Conservation (phyloP, 23 red algal species). For the Gracilaria domingensis region DNA sequence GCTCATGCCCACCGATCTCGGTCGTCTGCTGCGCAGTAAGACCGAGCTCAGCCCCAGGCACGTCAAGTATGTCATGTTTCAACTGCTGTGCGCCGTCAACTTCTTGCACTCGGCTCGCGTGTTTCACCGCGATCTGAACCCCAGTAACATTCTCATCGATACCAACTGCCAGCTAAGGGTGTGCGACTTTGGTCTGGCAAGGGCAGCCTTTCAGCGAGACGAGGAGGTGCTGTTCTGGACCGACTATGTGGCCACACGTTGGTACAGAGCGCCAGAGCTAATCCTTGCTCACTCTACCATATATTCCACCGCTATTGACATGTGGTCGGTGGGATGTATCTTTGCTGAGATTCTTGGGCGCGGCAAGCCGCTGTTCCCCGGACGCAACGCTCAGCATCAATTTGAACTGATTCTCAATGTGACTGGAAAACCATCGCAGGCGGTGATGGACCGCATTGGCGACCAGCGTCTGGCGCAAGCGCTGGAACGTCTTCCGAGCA, state of each 20-base stretch:
- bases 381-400: constrained; percentile 84
- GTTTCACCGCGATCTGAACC: constrained; percentile 96
- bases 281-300: constrained; percentile 76
- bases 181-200: constrained; percentile 96
- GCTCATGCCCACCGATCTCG: constrained; percentile 96
- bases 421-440: constrained; percentile 78
- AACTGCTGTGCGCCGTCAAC: constrained; percentile 89
- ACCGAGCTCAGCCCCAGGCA: constrained; percentile 81
- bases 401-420: constrained; percentile 91
- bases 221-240: constrained; percentile 89
- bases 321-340: constrained; percentile 95
- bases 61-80: constrained; percentile 91
- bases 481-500: constrained; percentile 65
- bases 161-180: constrained; percentile 87
- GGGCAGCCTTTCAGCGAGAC: constrained; percentile 76
- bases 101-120: constrained; percentile 90
- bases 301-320: constrained; percentile 86
- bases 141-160: constrained; percentile 95
- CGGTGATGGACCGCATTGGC: constrained; percentile 72
- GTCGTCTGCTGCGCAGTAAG: constrained; percentile 78
- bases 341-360: constrained; percentile 94
- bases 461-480: constrained; percentile 65
- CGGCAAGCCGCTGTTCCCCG: constrained; percentile 94
- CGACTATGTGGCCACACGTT: constrained; percentile 88
- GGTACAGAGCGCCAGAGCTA: constrained; percentile 92